A percentile compares a stretch with the other conserved stretches of the same genome.
phyloP scores from a whole-genome alignment of 768 basidiomycete species.

The Filobasidium floriforme region DNA sequence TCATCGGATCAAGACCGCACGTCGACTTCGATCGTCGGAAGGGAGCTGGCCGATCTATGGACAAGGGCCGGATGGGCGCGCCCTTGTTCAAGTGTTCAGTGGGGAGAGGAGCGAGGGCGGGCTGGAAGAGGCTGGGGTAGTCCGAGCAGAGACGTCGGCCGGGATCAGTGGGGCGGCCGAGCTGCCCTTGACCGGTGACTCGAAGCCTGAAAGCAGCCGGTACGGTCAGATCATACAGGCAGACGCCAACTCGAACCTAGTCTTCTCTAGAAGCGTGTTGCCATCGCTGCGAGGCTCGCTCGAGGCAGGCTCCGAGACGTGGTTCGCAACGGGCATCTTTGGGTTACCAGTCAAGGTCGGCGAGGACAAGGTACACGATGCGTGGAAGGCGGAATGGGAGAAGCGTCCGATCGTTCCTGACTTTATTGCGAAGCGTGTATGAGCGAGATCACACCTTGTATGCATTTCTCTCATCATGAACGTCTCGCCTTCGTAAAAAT shows the following conservation, averaged over 20 bases:
- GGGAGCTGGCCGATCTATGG: conserved; percentile 67
- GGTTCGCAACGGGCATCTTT: conserved; percentile 63
- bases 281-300: conserved; percentile 57
- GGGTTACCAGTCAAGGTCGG: conserved; percentile 44
- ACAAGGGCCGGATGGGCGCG: conserved; percentile 57
- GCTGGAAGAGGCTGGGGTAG: conserved; percentile 49
- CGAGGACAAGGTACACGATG: conserved; percentile 7
- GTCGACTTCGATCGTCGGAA: conserved; percentile 57
- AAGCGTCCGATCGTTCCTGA: conserved; percentile 33
- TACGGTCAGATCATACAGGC: conserved; percentile 53
- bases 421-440: conserved; percentile 8
- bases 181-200: conserved; percentile 15
- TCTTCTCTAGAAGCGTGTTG: conserved; percentile 60
- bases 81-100: conserved; percentile 51
- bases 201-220: conserved; percentile 21
- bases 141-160: conserved; percentile 55
- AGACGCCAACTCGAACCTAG: conserved; percentile 66
- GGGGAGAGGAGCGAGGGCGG: conserved; percentile 51
- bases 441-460: neutral
- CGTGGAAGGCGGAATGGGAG: conserved; percentile 34
- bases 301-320: conserved; percentile 48
- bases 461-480: neutral
- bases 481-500: too few species aligned
- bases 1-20: conserved; percentile 55
- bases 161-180: conserved; percentile 48